Percentiles rank a stretch among this genome's conserved stretches.
These are phyloP conservation scores for Hypoxylon sp. DNA, from an alignment of 2,329 filamentous ascomycete genomes.

Conservation along the genomic window DNA sequence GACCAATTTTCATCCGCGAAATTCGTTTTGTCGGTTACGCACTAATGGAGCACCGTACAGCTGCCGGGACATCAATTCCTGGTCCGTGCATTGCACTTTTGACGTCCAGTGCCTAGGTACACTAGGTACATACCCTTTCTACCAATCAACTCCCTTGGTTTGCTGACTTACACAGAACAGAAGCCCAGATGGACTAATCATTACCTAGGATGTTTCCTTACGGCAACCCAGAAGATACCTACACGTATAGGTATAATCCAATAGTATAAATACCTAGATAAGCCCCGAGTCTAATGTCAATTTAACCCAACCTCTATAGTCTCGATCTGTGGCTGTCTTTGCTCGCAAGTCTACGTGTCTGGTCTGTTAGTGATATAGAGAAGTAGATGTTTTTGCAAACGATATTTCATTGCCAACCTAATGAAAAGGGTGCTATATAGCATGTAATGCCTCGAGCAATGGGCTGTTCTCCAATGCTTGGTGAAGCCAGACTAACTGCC, in stretches of 20 bases:
- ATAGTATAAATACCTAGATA: too few relatives aligned
- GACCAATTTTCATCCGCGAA: too few relatives aligned
- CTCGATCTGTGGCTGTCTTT: background rate
- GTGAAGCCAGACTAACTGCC: slow-evolving; percentile 47
- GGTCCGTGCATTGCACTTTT: slow-evolving; percentile 5
- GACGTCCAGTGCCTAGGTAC: background rate
- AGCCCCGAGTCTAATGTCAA: too few relatives aligned
- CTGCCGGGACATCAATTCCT: background rate
- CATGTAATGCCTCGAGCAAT: slow-evolving; percentile 37
- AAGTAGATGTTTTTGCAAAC: background rate
- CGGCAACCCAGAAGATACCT: too few relatives aligned
- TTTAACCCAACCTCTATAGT: too few relatives aligned
- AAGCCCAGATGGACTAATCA: background rate
- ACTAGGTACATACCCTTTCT: too few relatives aligned
- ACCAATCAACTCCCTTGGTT: background rate
- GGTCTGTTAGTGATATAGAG: background rate
- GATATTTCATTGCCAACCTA: slow-evolving; percentile 21
- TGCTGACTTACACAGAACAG: slow-evolving; percentile 6
- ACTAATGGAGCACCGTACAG: too few relatives aligned
- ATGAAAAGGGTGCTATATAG: slow-evolving; percentile 49
- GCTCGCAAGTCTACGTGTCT: background rate
- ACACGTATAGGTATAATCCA: too few relatives aligned
- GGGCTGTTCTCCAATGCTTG: slow-evolving; percentile 46
- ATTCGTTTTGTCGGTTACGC: too few relatives aligned
- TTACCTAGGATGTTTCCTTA: background rate